A percentile compares a stretch with the other conserved stretches of the same genome.
Evolutionary conservation across 2,329 filamentous ascomycete species (phyloP).

Genomic region (Fusarium virguliforme): DNA sequence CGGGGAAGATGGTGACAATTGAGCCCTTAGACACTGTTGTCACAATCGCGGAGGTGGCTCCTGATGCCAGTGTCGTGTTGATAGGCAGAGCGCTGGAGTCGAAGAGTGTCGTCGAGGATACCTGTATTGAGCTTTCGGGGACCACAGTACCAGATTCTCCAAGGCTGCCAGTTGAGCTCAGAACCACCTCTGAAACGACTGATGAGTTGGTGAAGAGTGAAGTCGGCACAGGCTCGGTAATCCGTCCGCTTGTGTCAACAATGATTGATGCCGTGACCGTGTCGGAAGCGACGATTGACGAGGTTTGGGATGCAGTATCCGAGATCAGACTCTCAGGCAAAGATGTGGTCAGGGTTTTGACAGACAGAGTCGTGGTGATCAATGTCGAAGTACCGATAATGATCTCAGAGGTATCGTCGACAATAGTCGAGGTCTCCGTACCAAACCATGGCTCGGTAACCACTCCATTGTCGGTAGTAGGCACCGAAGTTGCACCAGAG

Average conservation of each 20-base stretch:
- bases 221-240: neutral
- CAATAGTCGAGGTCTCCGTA: conserved; percentile 9
- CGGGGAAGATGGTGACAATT: conserved; percentile 41
- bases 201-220: conserved; percentile 20
- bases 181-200: conserved; percentile 1
- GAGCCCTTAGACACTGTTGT: conserved; percentile 34
- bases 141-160: conserved; percentile 4
- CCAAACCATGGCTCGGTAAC: conserved; percentile 20
- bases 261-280: conserved; percentile 15
- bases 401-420: neutral
- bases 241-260: conserved; percentile 3
- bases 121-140: conserved; percentile 9
- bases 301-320: conserved; percentile 17
- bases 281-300: neutral
- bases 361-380: neutral
- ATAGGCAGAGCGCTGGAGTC: conserved; percentile 26
- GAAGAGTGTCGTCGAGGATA: conserved; percentile 14
- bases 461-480: neutral
- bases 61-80: conserved; percentile 22
- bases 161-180: conserved; percentile 11
- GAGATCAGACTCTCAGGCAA: neutral
- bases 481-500: neutral
- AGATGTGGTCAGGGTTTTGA: neutral
- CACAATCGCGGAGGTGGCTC: conserved; percentile 14
- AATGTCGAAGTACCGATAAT: conserved; percentile 3